Evolutionary conservation across 78 protist genomes (phyloP), one percentile per base, ranked within the genome.

Genomic region (Salpingoeca rosetta): DNA sequence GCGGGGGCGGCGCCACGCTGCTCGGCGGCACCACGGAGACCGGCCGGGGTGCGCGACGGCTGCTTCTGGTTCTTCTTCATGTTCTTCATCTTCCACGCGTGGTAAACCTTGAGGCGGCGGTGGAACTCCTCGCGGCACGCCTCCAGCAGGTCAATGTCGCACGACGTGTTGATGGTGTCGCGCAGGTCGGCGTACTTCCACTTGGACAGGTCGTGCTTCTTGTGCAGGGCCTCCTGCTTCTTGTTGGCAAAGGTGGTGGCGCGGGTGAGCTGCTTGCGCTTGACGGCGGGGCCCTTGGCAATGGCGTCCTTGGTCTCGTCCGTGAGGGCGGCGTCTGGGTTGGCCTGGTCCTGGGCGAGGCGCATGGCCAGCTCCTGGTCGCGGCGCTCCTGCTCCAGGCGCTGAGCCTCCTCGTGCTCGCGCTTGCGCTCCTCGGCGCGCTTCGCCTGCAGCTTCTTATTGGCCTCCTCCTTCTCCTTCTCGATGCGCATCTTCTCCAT

Each of bases 51-150:
- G 36, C 51, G 25, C 36, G 81, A 24, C 35, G 43, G 25, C 38
- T 3, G 24, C 41, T 42, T 28, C 41, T 1, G 1, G 28, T 22
- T 10, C 80, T 79, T 79, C 36, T 44, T 25, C 72, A 0, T 25
- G 82, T 79, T 1, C 38, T 44, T 79, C 65, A 2, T 42, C 82
- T 79, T 79, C 82, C 82, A 79, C 26, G 56, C 65, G 82, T 79
- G 65, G 82, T 79, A 79, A 3, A 44, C 82, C 82, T 79, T 79
- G 40, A 79, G 82, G 38, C 82, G 82, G 2, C 65, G 56, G 1
- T 79, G 82, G 82, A 79, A 79, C 82, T 79, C 82, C 65, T 79
- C 65, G 38, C 82, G 82, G 82, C 82, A 79, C 22, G 82, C 82
- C 82, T 79, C 65, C 65, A 79, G 82, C 82, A 79, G 82, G 40